phyloP scores from a whole-genome alignment of 1,284 basidiomycete genomes.

The Fomitiporia mediterranea region DNA sequence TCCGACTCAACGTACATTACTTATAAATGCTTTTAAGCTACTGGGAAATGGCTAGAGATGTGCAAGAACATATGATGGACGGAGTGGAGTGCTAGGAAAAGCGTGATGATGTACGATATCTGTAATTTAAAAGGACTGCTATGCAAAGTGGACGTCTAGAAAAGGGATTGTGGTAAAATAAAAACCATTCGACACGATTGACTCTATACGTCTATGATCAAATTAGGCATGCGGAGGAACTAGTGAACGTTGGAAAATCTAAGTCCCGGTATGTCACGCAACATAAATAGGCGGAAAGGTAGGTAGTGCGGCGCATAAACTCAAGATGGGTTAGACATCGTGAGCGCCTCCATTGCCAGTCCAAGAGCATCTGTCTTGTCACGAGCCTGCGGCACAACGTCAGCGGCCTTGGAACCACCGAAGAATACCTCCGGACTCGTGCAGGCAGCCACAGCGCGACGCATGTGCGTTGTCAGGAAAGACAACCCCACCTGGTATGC shows the following conservation, averaged over 20 bases:
- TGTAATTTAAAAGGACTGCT: no score
- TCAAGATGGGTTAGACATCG: no score
- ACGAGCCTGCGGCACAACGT: constrained; percentile 36
- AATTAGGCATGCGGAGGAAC: background rate
- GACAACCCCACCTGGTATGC: constrained; percentile 93
- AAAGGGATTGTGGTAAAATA: background rate
- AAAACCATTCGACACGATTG: background rate
- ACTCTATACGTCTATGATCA: background rate
- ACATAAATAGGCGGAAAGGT: background rate
- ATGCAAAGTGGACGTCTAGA: background rate
- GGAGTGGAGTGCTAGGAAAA: background rate
- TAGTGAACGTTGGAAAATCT: background rate
- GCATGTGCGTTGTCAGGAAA: constrained; percentile 92
- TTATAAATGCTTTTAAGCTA: background rate
- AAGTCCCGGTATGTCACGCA: background rate
- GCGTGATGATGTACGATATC: background rate
- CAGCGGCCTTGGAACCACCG: constrained; percentile 39
- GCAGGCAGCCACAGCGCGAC: constrained; percentile 89
- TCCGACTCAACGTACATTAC: background rate
- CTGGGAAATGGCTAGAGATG: background rate
- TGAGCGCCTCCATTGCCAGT: constrained; percentile 63
- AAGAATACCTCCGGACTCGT: constrained; percentile 92
- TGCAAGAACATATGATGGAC: background rate
- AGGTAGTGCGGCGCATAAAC: constrained; percentile 3
- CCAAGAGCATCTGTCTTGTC: constrained; percentile 57